Evolutionary conservation across 345 rosid genomes (phyloP).

Genomic region (Citrus trifoliata): DNA sequence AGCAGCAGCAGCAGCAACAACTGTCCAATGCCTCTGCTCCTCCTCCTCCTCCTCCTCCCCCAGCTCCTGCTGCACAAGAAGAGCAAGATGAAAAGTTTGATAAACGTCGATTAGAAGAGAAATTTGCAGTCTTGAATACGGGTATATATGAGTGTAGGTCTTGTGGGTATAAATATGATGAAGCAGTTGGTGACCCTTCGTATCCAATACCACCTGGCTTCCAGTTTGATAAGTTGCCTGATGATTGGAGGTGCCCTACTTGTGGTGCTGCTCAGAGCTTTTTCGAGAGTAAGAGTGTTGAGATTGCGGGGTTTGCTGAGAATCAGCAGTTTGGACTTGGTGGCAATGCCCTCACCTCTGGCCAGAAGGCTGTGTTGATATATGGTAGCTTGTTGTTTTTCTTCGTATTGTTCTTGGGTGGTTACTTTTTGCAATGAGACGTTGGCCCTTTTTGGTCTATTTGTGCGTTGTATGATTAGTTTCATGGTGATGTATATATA

Average conservation of each 20-base stretch:
- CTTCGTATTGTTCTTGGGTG: constrained; percentile 69
- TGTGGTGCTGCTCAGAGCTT: constrained; percentile 89
- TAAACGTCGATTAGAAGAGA: constrained; percentile 69
- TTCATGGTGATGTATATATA: constrained; percentile 1
- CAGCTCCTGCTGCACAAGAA: not conserved
- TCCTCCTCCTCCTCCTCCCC: constrained; percentile 7
- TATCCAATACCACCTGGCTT: constrained; percentile 92
- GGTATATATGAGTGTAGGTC: constrained; percentile 95
- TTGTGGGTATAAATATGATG: constrained; percentile 90
- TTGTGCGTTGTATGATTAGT: not conserved
- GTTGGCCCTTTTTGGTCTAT: not conserved
- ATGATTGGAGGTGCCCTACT: constrained; percentile 92
- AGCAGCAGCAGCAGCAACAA: constrained; percentile 2
- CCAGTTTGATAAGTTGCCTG: constrained; percentile 72
- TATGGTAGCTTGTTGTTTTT: constrained; percentile 70
- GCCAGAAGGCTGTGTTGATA: constrained; percentile 79
- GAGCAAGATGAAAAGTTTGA: constrained; percentile 24
- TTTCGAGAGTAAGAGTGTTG: constrained; percentile 88
- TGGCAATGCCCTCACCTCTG: constrained; percentile 85
- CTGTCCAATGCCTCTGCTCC: not conserved
- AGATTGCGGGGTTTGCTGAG: constrained; percentile 97
- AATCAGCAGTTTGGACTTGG: constrained; percentile 90
- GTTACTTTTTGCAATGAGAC: constrained; percentile 67
- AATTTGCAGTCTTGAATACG: constrained; percentile 90
- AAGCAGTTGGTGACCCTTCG: constrained; percentile 79